Percentiles rank a stretch among this genome's conserved stretches.
Conservation (phyloP, 208 protist species). For the Crithidia expoeki region DNA sequence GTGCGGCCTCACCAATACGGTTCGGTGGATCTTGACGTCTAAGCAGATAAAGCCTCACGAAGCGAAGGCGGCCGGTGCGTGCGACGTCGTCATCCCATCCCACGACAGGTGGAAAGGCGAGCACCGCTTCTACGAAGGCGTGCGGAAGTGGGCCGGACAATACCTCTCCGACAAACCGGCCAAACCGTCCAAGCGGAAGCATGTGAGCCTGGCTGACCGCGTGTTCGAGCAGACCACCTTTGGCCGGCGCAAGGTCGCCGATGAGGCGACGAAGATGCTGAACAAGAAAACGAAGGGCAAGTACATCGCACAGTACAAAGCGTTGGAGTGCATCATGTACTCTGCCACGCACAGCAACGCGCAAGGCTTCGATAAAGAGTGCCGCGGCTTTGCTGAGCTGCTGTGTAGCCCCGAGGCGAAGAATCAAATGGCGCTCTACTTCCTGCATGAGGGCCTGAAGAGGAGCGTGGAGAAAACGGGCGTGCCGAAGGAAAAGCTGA, state of each 20-base stretch:
- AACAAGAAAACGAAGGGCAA: conserved; percentile 93
- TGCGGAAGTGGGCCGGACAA: conserved; percentile 62
- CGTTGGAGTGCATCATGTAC: conserved; percentile 88
- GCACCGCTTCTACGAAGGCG: conserved; percentile 74
- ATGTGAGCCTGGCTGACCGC: conserved; percentile 51
- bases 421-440: conserved; percentile 92
- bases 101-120: conserved; percentile 68
- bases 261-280: conserved; percentile 63
- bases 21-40: conserved; percentile 90
- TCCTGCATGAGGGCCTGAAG: conserved; percentile 88
- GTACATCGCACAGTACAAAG: conserved; percentile 94
- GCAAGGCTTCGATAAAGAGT: conserved; percentile 70
- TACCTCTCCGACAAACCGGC: conserved; percentile 61
- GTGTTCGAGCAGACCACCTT: conserved; percentile 64
- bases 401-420: conserved; percentile 83
- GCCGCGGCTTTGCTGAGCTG: conserved; percentile 79
- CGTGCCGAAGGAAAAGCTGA: conserved; percentile 65
- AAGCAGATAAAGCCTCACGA: conserved; percentile 66
- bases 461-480: conserved; percentile 86
- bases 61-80: conserved; percentile 80
- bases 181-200: conserved; percentile 52
- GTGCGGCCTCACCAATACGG: conserved; percentile 85
- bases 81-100: conserved; percentile 56
- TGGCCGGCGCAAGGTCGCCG: conserved; percentile 59
- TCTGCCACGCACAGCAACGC: conserved; percentile 62